phyloP scores from a whole-genome alignment of 768 basidiomycete genomes.

The Termitomyces sp. region DNA sequence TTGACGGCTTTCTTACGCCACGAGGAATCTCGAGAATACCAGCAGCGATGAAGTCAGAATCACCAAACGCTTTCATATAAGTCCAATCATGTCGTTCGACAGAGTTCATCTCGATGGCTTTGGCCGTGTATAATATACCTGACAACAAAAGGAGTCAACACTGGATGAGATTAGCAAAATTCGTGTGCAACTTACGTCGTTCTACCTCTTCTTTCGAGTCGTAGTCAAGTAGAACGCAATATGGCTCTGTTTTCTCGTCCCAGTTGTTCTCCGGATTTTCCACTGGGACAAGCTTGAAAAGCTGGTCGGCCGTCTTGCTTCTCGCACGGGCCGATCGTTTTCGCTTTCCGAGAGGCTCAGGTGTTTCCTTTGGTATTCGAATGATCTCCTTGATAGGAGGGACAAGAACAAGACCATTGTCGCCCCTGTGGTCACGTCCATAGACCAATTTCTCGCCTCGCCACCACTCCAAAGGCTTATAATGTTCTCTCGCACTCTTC shows the following conservation, averaged over 20 bases:
- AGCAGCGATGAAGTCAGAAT: conserved; percentile 88
- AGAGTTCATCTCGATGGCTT: conserved; percentile 1
- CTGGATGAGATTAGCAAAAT: neutral
- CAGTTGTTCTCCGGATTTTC: conserved; percentile 72
- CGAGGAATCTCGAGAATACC: conserved; percentile 86
- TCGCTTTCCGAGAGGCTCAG: conserved; percentile 31
- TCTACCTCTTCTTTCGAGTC: conserved; percentile 55
- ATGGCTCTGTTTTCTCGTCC: conserved; percentile 74
- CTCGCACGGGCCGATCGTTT: conserved; percentile 41
- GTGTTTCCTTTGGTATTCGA: conserved; percentile 40
- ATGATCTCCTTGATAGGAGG: conserved; percentile 64
- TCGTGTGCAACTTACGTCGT: conserved; percentile 56
- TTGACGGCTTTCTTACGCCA: conserved; percentile 74
- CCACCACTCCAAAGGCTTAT: conserved; percentile 86
- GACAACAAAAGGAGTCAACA: neutral
- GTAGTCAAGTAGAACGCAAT: conserved; percentile 69
- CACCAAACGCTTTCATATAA: conserved; percentile 92
- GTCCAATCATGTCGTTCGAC: conserved; percentile 42
- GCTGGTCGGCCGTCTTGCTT: conserved; percentile 48
- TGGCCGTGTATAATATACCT: conserved; percentile 21
- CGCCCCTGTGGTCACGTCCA: conserved; percentile 43
- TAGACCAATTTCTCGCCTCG: conserved; percentile 89
- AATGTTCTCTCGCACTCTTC: conserved; percentile 65
- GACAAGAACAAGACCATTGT: conserved; percentile 43
- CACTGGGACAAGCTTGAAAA: conserved; percentile 20